phyloP scores from a whole-genome alignment of 495 filamentous ascomycete species.

The Penicillium coprophilum region DNA sequence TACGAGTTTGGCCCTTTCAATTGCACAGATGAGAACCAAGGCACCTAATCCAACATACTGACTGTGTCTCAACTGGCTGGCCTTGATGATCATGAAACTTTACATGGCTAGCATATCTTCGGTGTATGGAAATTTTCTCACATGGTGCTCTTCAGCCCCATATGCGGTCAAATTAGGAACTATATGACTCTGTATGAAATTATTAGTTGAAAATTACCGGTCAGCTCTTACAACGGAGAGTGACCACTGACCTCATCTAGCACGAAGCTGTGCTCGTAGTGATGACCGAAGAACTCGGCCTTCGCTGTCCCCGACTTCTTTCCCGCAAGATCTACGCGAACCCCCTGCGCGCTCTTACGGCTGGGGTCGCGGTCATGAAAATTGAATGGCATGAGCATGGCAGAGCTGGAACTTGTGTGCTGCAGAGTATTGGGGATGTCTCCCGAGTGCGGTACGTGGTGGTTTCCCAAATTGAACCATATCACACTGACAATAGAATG shows the following conservation, averaged over 20 bases:
- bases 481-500: no score
- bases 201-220: neutral
- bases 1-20: no score
- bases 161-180: neutral
- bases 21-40: no score
- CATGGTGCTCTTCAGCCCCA: neutral
- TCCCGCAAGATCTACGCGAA: neutral
- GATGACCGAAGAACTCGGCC: neutral
- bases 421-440: neutral
- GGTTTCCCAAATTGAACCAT: no score
- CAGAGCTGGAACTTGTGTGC: neutral
- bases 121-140: neutral
- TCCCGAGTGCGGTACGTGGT: no score
- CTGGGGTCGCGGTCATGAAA: neutral
- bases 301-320: neutral
- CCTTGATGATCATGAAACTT: no score
- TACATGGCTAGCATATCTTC: neutral
- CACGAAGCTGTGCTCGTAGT: neutral
- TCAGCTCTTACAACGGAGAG: no score
- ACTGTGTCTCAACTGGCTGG: no score
- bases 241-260: neutral
- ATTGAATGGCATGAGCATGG: neutral
- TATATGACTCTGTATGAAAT: neutral
- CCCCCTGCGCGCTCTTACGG: neutral
- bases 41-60: no score